Base-by-base conservation (phyloP, 768 basidiomycete species). In the Boletus tomentosulus region DNA sequence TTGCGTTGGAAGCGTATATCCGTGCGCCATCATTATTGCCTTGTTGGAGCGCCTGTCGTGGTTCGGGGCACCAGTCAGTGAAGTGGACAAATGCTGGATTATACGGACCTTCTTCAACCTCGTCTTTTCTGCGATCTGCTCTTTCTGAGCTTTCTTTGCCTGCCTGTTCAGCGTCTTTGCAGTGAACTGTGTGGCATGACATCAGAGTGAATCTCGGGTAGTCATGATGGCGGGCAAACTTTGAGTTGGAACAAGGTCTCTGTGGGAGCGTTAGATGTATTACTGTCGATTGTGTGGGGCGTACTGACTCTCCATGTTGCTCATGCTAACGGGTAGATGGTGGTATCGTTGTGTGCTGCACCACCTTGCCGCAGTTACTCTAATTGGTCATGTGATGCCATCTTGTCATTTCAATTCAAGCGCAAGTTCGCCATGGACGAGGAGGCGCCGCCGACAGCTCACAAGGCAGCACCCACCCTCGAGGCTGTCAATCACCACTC, bases 231-330 rank as follows among this genome's bases (percentile, higher is more conserved):
- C 41, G 51, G 50, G 57, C 71, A 45, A 55, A 94, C 96, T 83
- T 99, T 99, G 64, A 99, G 88, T 73, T 98, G 92, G 67, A 99
- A 99, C n/a, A 98, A 80, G 30, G 92, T 94, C 75, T 98, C 96
- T 99, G 69, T 5, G 61, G 34, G 54, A 19, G 51, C 28, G 47
- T 55, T 51, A 49, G 51, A 31, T 53, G 39, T 27, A 16, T n/a
- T 24, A 13, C 5, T 49, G 27, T 25, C 6, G 44, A 31, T 12
- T 33, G 27, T 28, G 25, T 1, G 10, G 42, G 34, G 16, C 30
- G 24, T 15, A 72, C 93, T 78, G 66, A 92, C 94, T 96, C 74
- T 97, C 93, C 60, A 97, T 83, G 71, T 83, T 86, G 74, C 85
- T 89, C 87, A 87, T 90, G 51, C 19, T 51, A n/a, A 4, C n/a